Evolutionary conservation across 345 rosid genomes (phyloP), one percentile per base, ranked within the genome.

Genomic region (Lepidium africanum): DNA sequence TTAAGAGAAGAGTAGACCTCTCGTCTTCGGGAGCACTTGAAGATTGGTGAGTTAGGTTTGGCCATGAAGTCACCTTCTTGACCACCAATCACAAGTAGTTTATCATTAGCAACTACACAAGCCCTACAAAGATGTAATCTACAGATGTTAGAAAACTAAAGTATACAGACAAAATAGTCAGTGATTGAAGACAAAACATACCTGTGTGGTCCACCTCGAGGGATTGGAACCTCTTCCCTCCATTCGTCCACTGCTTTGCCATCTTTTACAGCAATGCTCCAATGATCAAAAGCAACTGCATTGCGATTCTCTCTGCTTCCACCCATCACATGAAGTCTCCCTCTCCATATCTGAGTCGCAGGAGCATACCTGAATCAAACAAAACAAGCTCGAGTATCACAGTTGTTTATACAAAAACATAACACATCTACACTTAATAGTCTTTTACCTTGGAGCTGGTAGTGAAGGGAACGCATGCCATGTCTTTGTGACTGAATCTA

Each of bases 141-240:
- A 3, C 35, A 10, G 4, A 61, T 10, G 19, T 51, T 23, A 42
- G 52, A 7, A 30, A 33, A 14, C 21, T 7, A 52, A 12, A 39
- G 33, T 38, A 39, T 43, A 38, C 37, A 36, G 40, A 36, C 12
- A 27, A 57, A 32, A 13, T 37, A 48, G 12, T 19, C 7, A 43
- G 39, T 65, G 33, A 37, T 6, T 39, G 15, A 49, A 48, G 46
- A 67, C 48, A 14, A 2, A 11, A 14, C n/a, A 10, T 16, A 92
- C 96, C 93, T 85, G 77, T 92, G 96, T 2, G 96, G 98, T 64
- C 98, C 96, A 49, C 98, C 98, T 38, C 87, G 85, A 30, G 98
- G 96, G 56, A 92, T 86, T 2, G 85, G 91, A 14, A 83, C 65
- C 78, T 90, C 93, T 12, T 64, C 65, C 6, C 67, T 75, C 96